Evolutionary conservation across 202 grass and related monocot species (phyloP), one percentile per base, ranked within the genome.

Genomic region (Cymbopogon flexuosus): DNA sequence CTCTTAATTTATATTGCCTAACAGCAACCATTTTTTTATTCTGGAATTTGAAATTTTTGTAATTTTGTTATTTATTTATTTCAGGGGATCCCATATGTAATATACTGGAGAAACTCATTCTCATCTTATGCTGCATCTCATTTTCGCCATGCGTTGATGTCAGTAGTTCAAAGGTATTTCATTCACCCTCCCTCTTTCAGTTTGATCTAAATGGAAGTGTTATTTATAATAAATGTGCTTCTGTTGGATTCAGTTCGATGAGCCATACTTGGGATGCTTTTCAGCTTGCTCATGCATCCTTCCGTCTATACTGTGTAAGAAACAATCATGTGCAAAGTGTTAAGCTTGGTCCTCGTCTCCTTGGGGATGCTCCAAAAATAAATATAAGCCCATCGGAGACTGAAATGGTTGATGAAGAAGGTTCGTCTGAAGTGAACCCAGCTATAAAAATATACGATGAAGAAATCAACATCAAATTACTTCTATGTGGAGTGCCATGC

Each of bases 221-320:
- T 41, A 74, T 91, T 56, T 57, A 57, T 57, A 57, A 62, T 76
- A 71, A 51, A 35, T 87, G 65, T 64, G 18, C 5, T 23, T 73
- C 62, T 84, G 68, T 62, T 89, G 59, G 12, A 42, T 92, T 80
- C 79, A 99, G 96, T 90, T 99, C 96, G 41, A 82, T 91, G 54
- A 93, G 96, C 87, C 96, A 99, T 81, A 93, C 88, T 62, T 96
- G 96, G 96, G 96, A 99, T 90, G 89, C 96, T 35, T 99, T 99
- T 79, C 96, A 99, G 86, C 90, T 99, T 81, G 92, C 96, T 37
- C 92, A 95, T 85, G 96, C 96, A 73, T 96, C 96, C 24, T 99
- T 99, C 67, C 81, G 87, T 34, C 51, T 96, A 56, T 91, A 91
- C 78, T 96, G 92, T 72, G 88, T 91, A 63, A 87, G 90, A 89